Conservation (phyloP, 148 eudicot genomes). For the Silene uniflora region DNA sequence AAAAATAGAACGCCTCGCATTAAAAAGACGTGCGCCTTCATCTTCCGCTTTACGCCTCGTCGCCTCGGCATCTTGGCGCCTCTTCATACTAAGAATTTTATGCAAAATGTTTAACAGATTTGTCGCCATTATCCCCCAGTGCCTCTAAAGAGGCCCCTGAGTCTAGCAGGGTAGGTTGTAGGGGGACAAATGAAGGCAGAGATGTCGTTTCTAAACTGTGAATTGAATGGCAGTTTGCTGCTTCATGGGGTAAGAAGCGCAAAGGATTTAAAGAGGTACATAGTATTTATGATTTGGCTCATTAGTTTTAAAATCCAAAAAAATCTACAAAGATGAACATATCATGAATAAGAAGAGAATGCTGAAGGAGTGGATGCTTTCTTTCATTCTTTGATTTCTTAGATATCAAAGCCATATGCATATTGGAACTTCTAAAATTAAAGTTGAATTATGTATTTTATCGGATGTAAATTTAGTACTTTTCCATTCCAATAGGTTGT, state of each 20-base stretch:
- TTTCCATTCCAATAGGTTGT: neutral
- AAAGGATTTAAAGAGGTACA: neutral
- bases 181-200: no score
- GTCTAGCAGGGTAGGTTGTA: neutral
- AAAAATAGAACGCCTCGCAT: no score
- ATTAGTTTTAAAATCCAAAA: neutral
- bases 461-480: neutral
- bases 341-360: neutral
- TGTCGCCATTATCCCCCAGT: neutral
- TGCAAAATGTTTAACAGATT: neutral
- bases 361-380: slow-evolving; percentile 10
- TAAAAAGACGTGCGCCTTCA: no score
- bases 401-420: neutral
- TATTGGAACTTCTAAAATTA: neutral
- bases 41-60: no score
- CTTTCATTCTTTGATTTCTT: neutral
- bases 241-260: neutral
- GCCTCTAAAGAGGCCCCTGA: neutral
- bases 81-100: no score
- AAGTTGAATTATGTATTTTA: neutral
- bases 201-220: neutral
- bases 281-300: neutral
- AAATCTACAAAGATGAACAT: neutral
- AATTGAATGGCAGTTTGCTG: neutral
- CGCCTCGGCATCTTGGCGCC: no score